Percentiles rank a stretch among this genome's conserved stretches.
phyloP scores from a whole-genome alignment of 257 asterid species.

The Fraxinus quadrangulata region DNA sequence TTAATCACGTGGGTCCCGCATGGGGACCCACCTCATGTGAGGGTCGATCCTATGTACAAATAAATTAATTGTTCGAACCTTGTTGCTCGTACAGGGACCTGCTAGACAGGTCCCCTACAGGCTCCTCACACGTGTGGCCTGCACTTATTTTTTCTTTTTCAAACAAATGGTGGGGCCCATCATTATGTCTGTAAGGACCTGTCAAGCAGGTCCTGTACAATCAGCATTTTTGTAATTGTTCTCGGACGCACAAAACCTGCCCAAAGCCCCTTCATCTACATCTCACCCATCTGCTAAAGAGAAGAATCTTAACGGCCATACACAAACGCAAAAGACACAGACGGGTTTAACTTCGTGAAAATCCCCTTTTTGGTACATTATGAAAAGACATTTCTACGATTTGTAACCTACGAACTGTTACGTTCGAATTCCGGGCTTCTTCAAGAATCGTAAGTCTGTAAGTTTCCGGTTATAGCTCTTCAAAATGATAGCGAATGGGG shows the following conservation, averaged over 20 bases:
- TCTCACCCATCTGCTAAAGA: not conserved
- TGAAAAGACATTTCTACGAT: not conserved
- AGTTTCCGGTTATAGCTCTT: conserved; percentile 2
- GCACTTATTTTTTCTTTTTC: too few species aligned
- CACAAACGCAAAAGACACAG: not conserved
- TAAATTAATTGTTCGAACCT: too few species aligned
- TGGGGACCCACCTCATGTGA: too few species aligned
- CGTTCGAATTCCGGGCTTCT: not conserved
- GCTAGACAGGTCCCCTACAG: too few species aligned
- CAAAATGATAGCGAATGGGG: not conserved
- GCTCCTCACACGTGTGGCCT: too few species aligned
- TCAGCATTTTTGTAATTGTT: too few species aligned
- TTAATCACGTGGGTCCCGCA: too few species aligned
- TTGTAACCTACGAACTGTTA: not conserved
- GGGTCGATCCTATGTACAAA: too few species aligned
- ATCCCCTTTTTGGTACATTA: not conserved
- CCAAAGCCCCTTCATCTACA: not conserved
- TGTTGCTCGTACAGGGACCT: too few species aligned
- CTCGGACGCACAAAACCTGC: not conserved
- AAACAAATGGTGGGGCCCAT: too few species aligned
- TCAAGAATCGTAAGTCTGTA: not conserved
- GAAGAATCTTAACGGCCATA: not conserved
- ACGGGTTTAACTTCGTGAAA: not conserved
- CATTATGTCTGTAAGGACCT: too few species aligned
- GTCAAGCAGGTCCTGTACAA: too few species aligned